A percentile compares a stretch with the other conserved stretches of the same genome.
Conservation (phyloP, 202 grass and related monocot species). For the Carex arenaria region DNA sequence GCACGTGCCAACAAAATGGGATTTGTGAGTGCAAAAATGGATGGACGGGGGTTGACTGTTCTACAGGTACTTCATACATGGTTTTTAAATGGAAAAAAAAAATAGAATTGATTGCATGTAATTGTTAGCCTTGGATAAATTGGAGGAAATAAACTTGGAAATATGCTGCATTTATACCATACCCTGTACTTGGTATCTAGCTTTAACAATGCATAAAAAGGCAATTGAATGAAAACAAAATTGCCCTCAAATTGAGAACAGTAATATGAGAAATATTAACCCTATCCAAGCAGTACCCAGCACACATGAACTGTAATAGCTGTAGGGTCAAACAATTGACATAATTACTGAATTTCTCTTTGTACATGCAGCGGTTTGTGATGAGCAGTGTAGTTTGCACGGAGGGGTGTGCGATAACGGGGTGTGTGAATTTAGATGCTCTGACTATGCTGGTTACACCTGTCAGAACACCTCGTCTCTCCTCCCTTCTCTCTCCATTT, state of each 20-base stretch:
- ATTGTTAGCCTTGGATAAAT: constrained; percentile 5
- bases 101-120: constrained; percentile 5
- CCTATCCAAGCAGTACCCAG: not conserved
- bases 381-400: constrained; percentile 99
- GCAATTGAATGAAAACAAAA: not conserved
- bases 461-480: constrained; percentile 91
- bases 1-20: constrained; percentile 70
- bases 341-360: constrained; percentile 11
- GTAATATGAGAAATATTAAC: not conserved
- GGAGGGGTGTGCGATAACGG: constrained; percentile 98
- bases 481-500: constrained; percentile 82
- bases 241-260: not conserved
- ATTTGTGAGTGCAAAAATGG: constrained; percentile 83
- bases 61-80: constrained; percentile 52
- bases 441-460: constrained; percentile 98
- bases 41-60: constrained; percentile 91
- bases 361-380: constrained; percentile 70
- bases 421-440: constrained; percentile 96
- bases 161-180: constrained; percentile 13
- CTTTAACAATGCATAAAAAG: not conserved
- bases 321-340: not conserved
- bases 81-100: not conserved
- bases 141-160: constrained; percentile 14
- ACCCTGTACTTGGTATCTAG: not conserved
- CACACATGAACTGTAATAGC: not conserved